phyloP scores from a whole-genome alignment of 176 grass and related monocot genomes.

The Bonia amplexicaulis region DNA sequence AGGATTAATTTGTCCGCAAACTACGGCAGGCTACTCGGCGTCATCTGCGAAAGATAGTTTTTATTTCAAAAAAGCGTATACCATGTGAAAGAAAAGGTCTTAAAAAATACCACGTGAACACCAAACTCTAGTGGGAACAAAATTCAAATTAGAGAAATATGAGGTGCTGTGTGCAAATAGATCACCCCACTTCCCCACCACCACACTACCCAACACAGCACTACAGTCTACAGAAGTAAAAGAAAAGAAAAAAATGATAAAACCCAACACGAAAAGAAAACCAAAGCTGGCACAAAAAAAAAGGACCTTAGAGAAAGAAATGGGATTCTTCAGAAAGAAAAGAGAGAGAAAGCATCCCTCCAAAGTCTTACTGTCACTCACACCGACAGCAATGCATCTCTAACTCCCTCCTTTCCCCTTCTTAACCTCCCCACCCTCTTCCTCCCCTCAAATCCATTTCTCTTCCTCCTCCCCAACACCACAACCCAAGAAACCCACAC shows the following conservation, averaged over 20 bases:
- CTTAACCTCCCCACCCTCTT: constrained; percentile 39
- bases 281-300: neutral
- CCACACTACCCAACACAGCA: constrained; percentile 17
- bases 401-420: constrained; percentile 2
- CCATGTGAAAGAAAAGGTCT: too few relatives aligned
- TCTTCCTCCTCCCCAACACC: constrained; percentile 14
- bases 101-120: neutral
- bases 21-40: neutral
- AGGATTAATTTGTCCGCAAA: neutral
- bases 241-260: neutral
- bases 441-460: constrained; percentile 30
- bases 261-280: neutral
- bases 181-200: neutral
- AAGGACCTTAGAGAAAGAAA: neutral
- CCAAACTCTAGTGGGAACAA: too few relatives aligned
- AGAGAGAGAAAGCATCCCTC: constrained; percentile 24
- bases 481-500: constrained; percentile 24
- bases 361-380: constrained; percentile 29
- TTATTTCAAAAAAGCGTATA: neutral
- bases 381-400: constrained; percentile 38
- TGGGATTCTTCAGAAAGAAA: neutral
- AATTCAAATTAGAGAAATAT: neutral
- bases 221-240: neutral
- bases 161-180: neutral
- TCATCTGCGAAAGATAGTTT: neutral